Evolutionary conservation across 129 eudicot species (phyloP), one percentile per base, ranked within the genome.

Genomic region (Heracleum sosnowskyi): DNA sequence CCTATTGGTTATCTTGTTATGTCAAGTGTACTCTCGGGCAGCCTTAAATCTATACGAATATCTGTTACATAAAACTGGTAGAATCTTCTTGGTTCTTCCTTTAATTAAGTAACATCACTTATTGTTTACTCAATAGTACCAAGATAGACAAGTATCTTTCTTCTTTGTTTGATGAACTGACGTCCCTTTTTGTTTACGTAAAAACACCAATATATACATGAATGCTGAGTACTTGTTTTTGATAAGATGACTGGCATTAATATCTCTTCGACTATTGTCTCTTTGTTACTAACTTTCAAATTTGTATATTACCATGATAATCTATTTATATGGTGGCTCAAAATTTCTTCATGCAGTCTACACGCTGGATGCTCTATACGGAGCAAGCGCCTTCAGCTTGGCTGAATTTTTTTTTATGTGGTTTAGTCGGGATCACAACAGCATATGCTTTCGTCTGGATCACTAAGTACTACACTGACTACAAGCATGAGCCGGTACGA

Each of bases 311-410:
- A 77, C 76, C 47, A 47, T 45, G 60, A 47, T 69, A 74, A 63
- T 17, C 79, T 77, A 73, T 66, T 44, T 39, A 62, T 36, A 29
- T 33, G 75, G 57, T 78, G 63, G 39, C 40, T 55, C 69, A 28
- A 39, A 63, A n/a, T 83, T 75, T 79, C 69, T 53, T 26, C 82
- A 79, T 86, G 87, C 92, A 93, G 98, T 92, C 99, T 18, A 92
- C 99, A 8, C 94, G 97, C 73, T 92, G 94, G 97, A 87, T 95
- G 96, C 89, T 95, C 20, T 95, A 95, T 76, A 95, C 99, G 35
- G 97, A 92, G 84, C 97, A 92, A 79, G 99, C 99, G 57, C 99
- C 99, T 64, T 85, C 92, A 69, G 99, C 99, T 42, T 95, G 99
- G 99, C 80, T 95, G 80, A 88, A 95, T 80, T 95, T 95, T 74